Evolutionary conservation across 345 rosid genomes (phyloP).

Genomic region (Rhizophora mangle): DNA sequence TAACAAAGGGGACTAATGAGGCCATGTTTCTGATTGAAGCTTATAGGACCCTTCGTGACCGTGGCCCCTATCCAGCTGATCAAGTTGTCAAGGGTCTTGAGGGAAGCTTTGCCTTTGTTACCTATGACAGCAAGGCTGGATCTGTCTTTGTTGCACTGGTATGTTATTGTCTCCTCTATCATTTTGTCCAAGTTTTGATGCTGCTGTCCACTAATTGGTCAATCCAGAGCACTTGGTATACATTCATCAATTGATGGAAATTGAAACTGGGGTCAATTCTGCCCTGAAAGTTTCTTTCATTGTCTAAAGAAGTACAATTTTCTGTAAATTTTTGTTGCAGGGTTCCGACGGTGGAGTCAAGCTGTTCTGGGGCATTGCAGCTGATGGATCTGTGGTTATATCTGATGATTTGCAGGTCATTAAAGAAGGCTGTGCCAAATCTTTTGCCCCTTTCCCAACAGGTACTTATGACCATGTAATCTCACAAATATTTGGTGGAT

Average conservation of each 20-base stretch:
- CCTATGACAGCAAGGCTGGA: conserved; percentile 45
- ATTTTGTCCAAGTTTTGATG: neutral
- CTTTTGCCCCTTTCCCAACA: conserved; percentile 51
- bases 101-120: conserved; percentile 61
- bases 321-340: neutral
- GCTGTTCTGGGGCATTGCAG: conserved; percentile 50
- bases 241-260: too few relatives aligned
- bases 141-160: conserved; percentile 62
- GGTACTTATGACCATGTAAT: conserved; percentile 21
- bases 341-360: conserved; percentile 38
- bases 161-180: neutral
- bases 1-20: conserved; percentile 47
- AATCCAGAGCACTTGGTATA: too few relatives aligned
- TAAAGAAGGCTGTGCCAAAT: conserved; percentile 57
- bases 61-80: conserved; percentile 83
- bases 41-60: conserved; percentile 54
- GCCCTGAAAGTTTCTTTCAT: too few relatives aligned
- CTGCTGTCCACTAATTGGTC: too few relatives aligned
- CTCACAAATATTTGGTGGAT: neutral
- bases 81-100: conserved; percentile 70
- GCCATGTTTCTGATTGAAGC: conserved; percentile 66
- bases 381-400: conserved; percentile 44
- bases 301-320: neutral
- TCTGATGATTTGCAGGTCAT: conserved; percentile 48
- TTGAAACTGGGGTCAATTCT: too few relatives aligned